These are phyloP conservation scores for Solanum aculeatissimum DNA, from an alignment of 305 asterid genomes.

Conservation along the genomic window DNA sequence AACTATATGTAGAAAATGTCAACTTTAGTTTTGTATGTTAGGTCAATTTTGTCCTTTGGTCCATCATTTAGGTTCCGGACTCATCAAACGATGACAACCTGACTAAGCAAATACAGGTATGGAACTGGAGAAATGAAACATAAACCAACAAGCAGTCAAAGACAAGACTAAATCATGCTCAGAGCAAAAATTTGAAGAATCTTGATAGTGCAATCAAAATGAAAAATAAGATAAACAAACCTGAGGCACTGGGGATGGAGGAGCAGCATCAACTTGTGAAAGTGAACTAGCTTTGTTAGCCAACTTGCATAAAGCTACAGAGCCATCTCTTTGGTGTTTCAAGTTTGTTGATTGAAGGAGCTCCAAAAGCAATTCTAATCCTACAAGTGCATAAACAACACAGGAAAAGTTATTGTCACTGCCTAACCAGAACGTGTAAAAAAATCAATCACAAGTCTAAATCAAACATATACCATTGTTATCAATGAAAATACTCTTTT, in stretches of 20 bases:
- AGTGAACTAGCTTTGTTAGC: conserved; percentile 74
- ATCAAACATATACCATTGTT: conserved; percentile 42
- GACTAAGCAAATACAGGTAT: neutral
- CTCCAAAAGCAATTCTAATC: conserved; percentile 77
- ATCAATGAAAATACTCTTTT: conserved; percentile 67
- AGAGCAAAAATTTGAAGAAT: neutral
- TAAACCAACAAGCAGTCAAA: neutral
- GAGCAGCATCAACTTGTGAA: conserved; percentile 92
- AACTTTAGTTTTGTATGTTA: no score
- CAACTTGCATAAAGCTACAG: conserved; percentile 74
- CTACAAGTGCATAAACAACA: conserved; percentile 18
- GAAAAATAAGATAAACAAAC: conserved; percentile 16
- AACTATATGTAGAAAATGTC: no score
- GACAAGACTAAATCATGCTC: neutral
- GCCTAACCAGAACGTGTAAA: neutral
- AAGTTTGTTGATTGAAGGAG: conserved; percentile 59
- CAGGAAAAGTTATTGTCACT: neutral
- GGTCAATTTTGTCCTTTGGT: no score
- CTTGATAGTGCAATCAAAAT: neutral
- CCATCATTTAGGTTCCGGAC: neutral
- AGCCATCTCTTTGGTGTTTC: conserved; percentile 69
- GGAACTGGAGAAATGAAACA: neutral
- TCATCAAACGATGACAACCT: neutral
- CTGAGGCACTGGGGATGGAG: conserved; percentile 94
- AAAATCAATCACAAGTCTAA: neutral